Conservation (phyloP, 2,329 filamentous ascomycete genomes). For the Tolypocladium album region DNA sequence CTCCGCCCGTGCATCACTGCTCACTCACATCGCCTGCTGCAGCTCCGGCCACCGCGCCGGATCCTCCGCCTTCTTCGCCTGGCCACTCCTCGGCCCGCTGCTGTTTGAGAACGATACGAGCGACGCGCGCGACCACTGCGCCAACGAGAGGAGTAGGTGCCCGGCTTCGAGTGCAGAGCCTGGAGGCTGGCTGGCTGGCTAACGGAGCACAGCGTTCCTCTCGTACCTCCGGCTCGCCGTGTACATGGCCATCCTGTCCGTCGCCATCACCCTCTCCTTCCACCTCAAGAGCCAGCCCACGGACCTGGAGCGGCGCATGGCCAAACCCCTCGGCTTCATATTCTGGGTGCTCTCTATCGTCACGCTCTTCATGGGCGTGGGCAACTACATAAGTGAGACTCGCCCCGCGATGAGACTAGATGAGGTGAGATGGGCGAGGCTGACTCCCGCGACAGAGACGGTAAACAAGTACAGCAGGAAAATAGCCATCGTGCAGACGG, state of each 20-base stretch:
- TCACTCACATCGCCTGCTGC: not conserved
- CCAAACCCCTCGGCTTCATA: slow-evolving; percentile 71
- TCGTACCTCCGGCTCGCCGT: slow-evolving; percentile 83
- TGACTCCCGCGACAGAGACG: slow-evolving; percentile 34
- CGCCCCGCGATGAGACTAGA: not conserved
- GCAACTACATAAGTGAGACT: slow-evolving; percentile 69
- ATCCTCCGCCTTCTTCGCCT: slow-evolving; percentile 40
- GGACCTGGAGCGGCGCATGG: slow-evolving; percentile 60
- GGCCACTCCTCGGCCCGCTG: slow-evolving; percentile 55
- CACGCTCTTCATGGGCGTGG: slow-evolving; percentile 67
- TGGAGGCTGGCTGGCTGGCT: not conserved
- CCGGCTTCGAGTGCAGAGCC: not conserved
- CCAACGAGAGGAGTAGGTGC: slow-evolving; percentile 63
- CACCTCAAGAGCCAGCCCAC: slow-evolving; percentile 70
- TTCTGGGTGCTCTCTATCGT: slow-evolving; percentile 77
- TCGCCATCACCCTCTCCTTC: slow-evolving; percentile 88
- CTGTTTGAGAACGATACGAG: slow-evolving; percentile 66
- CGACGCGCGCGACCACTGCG: slow-evolving; percentile 68
- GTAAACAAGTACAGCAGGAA: slow-evolving; percentile 71
- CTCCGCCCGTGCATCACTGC: not conserved
- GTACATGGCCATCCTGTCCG: slow-evolving; percentile 81
- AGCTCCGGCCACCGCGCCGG: slow-evolving; percentile 11
- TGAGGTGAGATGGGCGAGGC: not conserved
- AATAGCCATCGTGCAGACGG: slow-evolving; percentile 79
- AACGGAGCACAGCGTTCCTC: slow-evolving; percentile 51